Conservation (phyloP, 2,329 filamentous ascomycete species). For the Trichoderma cornu-damae region DNA sequence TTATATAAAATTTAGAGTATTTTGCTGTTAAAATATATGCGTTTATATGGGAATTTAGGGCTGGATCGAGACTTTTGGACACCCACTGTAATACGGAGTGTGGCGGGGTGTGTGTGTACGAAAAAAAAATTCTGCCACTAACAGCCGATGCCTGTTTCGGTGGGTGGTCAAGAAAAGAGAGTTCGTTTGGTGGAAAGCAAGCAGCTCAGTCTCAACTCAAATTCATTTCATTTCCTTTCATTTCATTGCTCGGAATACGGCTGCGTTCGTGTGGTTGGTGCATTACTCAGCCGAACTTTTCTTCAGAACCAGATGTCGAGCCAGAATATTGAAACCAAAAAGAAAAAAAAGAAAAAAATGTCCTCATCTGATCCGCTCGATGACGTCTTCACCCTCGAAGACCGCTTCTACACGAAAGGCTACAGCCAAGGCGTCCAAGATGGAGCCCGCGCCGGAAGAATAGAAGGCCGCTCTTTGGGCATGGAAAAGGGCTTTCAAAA, state of each 20-base stretch:
- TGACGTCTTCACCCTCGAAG: conserved; percentile 55
- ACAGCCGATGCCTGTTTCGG: conserved; percentile 8
- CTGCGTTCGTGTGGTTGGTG: too few species aligned
- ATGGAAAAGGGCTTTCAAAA: conserved; percentile 93
- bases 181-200: too few species aligned
- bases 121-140: conserved; percentile 16
- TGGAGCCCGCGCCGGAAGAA: conserved; percentile 69
- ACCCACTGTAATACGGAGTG: neutral
- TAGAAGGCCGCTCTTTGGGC: conserved; percentile 86
- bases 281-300: neutral
- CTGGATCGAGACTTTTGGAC: too few species aligned
- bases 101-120: conserved; percentile 19
- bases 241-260: too few species aligned
- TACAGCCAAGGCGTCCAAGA: conserved; percentile 70
- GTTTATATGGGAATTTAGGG: too few species aligned
- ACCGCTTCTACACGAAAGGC: conserved; percentile 75
- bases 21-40: too few species aligned
- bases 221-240: too few species aligned
- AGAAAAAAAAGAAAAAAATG: conserved; percentile 20
- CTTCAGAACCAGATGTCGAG: neutral
- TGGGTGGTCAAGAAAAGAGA: conserved; percentile 11
- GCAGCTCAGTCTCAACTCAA: too few species aligned
- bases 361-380: conserved; percentile 51
- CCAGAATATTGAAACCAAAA: neutral
- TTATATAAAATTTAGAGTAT: too few species aligned